A percentile compares a stretch with the other conserved stretches of the same genome.
These are phyloP conservation scores for Solanum raphanifolium DNA, from an alignment of 257 asterid genomes.

Conservation along the genomic window DNA sequence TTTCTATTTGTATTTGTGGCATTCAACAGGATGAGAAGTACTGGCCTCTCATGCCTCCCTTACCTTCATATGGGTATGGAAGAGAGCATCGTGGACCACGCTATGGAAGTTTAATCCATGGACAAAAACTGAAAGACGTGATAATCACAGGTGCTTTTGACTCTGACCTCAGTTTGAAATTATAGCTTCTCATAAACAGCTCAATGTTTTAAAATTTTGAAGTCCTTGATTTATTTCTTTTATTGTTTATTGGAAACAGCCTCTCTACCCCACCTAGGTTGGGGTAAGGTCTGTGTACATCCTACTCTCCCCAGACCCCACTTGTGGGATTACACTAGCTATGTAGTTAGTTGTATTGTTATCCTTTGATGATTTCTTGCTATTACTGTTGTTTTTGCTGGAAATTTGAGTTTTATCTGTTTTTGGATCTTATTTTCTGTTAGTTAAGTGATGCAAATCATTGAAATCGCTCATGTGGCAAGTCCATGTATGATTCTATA, in stretches of 20 bases:
- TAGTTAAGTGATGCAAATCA: background rate
- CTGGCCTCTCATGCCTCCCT: slow-evolving; percentile 96
- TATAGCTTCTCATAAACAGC: background rate
- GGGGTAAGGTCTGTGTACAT: background rate
- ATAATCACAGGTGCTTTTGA: slow-evolving; percentile 69
- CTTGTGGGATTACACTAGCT: background rate
- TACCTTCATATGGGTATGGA: slow-evolving; percentile 91
- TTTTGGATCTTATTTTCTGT: background rate
- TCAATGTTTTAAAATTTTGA: background rate
- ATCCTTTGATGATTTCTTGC: background rate
- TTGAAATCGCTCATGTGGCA: background rate
- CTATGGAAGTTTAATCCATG: slow-evolving; percentile 93
- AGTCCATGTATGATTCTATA: background rate
- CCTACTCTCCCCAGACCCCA: background rate
- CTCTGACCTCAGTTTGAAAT: background rate
- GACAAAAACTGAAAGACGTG: slow-evolving; percentile 90
- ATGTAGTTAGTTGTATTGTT: background rate
- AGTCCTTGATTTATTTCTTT: background rate
- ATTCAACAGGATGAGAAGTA: slow-evolving; percentile 58
- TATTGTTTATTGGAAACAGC: background rate
- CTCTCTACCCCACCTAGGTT: background rate
- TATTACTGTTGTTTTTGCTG: background rate
- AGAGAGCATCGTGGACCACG: slow-evolving; percentile 93
- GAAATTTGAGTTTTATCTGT: background rate
- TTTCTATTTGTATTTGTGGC: background rate